A percentile compares a stretch with the other conserved stretches of the same genome.
Evolutionary conservation across 2,329 filamentous ascomycete genomes (phyloP).

Genomic region (Neofusicoccum cordaticola): DNA sequence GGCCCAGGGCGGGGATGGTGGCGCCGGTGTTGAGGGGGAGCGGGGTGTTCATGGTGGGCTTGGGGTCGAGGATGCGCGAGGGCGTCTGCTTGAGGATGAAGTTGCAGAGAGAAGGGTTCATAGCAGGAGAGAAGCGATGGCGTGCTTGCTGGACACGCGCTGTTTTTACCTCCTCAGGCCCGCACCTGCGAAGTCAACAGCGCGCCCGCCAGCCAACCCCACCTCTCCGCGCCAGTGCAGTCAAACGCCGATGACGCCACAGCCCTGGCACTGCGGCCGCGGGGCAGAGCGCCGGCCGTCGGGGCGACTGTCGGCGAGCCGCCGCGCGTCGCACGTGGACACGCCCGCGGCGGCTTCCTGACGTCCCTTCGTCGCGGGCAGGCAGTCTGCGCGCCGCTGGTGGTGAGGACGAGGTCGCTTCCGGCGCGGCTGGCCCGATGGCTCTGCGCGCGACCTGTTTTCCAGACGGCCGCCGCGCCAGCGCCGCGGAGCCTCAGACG

Average conservation of each 20-base stretch:
- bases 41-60: slow-evolving; percentile 39
- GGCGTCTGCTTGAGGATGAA: slow-evolving; percentile 40
- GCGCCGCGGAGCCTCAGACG: not conserved
- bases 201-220: not conserved
- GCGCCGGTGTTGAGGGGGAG: slow-evolving; percentile 41
- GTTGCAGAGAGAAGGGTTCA: slow-evolving; percentile 40
- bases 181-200: not conserved
- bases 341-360: too few species aligned
- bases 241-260: slow-evolving; percentile 18
- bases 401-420: not conserved
- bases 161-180: not conserved
- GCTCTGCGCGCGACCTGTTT: not conserved
- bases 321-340: too few species aligned
- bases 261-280: not conserved
- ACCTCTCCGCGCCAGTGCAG: not conserved
- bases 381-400: not conserved
- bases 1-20: slow-evolving; percentile 37
- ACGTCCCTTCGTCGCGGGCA: not conserved
- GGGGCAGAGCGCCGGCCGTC: not conserved
- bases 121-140: slow-evolving; percentile 19
- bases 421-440: slow-evolving; percentile 5
- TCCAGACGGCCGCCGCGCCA: not conserved
- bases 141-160: not conserved
- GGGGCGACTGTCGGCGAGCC: not conserved
- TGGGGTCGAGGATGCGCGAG: slow-evolving; percentile 34